A percentile compares a stretch with the other conserved stretches of the same genome.
phyloP scores from a whole-genome alignment of 495 filamentous ascomycete species.

The Penicillium steckii region DNA sequence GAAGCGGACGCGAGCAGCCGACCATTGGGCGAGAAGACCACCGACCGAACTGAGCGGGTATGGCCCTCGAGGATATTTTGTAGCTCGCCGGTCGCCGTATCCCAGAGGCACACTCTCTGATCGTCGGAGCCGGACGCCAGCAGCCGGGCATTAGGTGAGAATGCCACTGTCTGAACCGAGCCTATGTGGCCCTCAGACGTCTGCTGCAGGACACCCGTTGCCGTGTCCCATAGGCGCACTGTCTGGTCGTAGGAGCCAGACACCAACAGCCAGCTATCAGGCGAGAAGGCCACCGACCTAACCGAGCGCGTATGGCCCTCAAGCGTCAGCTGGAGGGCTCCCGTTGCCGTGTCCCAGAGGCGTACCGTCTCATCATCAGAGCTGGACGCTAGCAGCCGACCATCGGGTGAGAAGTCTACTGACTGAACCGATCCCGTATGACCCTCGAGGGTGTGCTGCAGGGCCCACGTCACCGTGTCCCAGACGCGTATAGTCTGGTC shows the following conservation, averaged over 20 bases:
- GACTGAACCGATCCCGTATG: conserved; percentile 10
- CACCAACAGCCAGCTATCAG: too few relatives aligned
- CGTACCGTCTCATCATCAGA: conserved; percentile 16
- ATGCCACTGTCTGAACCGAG: not conserved
- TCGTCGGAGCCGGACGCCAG: not conserved
- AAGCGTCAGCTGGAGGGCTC: too few relatives aligned
- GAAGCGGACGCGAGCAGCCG: not conserved
- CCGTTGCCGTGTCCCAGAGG: conserved; percentile 23
- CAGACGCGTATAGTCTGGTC: conserved; percentile 35
- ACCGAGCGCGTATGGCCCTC: too few relatives aligned
- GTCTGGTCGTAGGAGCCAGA: too few relatives aligned
- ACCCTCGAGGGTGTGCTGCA: conserved; percentile 4
- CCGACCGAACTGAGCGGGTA: not conserved
- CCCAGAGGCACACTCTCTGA: not conserved
- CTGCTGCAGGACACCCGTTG: not conserved
- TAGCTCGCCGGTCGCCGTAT: conserved; percentile 7
- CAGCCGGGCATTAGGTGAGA: not conserved
- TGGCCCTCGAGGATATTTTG: conserved; percentile 14
- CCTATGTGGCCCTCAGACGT: not conserved
- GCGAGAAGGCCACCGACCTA: too few relatives aligned
- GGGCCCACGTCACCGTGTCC: conserved; percentile 13
- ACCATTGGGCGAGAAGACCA: not conserved
- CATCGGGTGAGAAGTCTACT: conserved; percentile 24
- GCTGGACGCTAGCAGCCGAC: conserved; percentile 14
- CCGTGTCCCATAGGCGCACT: too few relatives aligned